Conservation (phyloP, 371 early-diverging fungal genomes). For the Lichtheimia ramosa region DNA sequence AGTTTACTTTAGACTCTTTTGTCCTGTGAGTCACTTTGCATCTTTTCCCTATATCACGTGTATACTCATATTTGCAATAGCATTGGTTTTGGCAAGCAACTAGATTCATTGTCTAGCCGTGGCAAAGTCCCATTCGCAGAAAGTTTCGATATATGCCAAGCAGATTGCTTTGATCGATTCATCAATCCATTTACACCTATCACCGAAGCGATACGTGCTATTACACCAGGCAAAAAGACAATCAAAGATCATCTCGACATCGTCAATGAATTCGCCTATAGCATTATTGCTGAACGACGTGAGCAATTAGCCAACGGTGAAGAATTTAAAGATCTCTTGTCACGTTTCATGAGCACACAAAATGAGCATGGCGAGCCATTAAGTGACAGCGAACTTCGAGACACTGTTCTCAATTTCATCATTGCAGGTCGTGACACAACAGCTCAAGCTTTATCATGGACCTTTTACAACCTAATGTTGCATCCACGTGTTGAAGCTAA, state of each 20-base stretch:
- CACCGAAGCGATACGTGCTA: constrained; percentile 30
- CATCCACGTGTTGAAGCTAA: constrained; percentile 54
- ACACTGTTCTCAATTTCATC: constrained; percentile 71
- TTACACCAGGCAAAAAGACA: constrained; percentile 30
- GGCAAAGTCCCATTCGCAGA: constrained; percentile 48
- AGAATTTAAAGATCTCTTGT: constrained; percentile 55
- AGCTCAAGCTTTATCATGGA: constrained; percentile 74
- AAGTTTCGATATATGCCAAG: constrained; percentile 51
- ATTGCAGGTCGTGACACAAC: constrained; percentile 72
- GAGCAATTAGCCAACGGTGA: constrained; percentile 37
- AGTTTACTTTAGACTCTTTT: constrained; percentile 61
- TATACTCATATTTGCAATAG: not conserved
- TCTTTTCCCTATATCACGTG: too few relatives aligned
- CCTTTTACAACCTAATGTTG: constrained; percentile 56
- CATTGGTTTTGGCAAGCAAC: constrained; percentile 2
- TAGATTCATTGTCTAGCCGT: constrained; percentile 14
- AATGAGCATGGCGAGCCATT: constrained; percentile 54
- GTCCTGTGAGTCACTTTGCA: constrained; percentile 22
- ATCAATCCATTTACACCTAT: constrained; percentile 51
- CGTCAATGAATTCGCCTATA: constrained; percentile 48
- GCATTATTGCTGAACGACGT: constrained; percentile 44
- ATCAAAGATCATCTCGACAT: constrained; percentile 46
- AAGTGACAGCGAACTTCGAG: constrained; percentile 56
- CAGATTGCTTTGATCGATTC: constrained; percentile 41
- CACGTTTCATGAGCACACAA: constrained; percentile 59